Evolutionary conservation across 176 grass and related monocot genomes (phyloP).

Genomic region (Bolboschoenus planiculmis): DNA sequence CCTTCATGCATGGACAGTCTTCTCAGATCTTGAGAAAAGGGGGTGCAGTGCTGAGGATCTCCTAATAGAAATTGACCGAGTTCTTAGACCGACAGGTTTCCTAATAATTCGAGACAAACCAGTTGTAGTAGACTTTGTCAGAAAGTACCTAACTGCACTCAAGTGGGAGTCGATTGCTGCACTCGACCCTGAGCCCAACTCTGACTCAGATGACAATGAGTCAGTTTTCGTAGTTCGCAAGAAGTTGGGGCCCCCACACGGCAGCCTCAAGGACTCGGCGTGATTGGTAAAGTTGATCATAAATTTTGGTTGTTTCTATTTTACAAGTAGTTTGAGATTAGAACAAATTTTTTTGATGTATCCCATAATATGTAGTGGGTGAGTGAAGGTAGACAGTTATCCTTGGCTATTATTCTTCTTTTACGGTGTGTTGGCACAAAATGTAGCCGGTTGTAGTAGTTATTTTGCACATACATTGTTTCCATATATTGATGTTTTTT

Average conservation of each 20-base stretch:
- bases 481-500: conserved; percentile 12
- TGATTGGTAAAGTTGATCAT: conserved; percentile 21
- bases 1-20: conserved; percentile 93
- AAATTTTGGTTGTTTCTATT: conserved; percentile 24
- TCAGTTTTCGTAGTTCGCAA: conserved; percentile 72
- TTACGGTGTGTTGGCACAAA: background rate
- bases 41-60: conserved; percentile 95
- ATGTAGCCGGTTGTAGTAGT: conserved; percentile 18
- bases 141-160: conserved; percentile 59
- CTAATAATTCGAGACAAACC: conserved; percentile 73
- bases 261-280: conserved; percentile 33
- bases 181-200: conserved; percentile 54
- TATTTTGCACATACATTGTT: conserved; percentile 19
- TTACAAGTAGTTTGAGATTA: conserved; percentile 9
- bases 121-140: conserved; percentile 67
- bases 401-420: conserved; percentile 11
- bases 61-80: conserved; percentile 87
- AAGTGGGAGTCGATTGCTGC: conserved; percentile 67
- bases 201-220: conserved; percentile 66
- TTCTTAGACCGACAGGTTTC: conserved; percentile 83
- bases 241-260: conserved; percentile 57
- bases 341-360: conserved; percentile 9
- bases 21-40: conserved; percentile 83
- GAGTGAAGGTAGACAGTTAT: conserved; percentile 6
- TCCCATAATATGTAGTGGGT: background rate